Conservation (phyloP, 352 stramenopile genomes). For the Phytophthora chlamydospora region DNA sequence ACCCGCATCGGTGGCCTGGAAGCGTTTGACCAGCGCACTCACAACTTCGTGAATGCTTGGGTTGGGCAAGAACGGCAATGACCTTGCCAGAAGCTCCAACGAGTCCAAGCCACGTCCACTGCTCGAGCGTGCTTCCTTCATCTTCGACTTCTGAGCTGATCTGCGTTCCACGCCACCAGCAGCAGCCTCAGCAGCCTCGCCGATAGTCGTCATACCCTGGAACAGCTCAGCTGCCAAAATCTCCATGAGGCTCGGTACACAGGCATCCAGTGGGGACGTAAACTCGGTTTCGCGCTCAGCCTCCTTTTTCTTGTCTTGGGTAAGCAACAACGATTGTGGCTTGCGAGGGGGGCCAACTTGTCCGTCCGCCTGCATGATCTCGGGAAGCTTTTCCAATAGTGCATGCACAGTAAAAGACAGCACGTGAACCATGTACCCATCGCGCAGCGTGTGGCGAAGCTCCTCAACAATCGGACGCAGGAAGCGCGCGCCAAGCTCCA, state of each 20-base stretch:
- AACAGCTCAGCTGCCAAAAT: conserved; percentile 88
- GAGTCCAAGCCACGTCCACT: conserved; percentile 74
- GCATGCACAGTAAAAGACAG: conserved; percentile 88
- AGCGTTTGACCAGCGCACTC: conserved; percentile 73
- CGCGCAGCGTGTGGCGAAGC: conserved; percentile 80
- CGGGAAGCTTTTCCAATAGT: conserved; percentile 80
- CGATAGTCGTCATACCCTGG: conserved; percentile 52
- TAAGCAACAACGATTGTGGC: conserved; percentile 26
- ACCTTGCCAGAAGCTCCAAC: conserved; percentile 80
- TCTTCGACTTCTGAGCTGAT: conserved; percentile 84
- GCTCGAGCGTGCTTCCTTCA: conserved; percentile 84
- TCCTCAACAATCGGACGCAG: conserved; percentile 87
- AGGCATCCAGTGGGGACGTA: conserved; percentile 75
- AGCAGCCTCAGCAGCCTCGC: conserved; percentile 39
- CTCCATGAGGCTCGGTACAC: conserved; percentile 79
- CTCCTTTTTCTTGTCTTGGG: conserved; percentile 34
- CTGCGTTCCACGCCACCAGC: conserved; percentile 44
- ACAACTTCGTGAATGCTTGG: conserved; percentile 81
- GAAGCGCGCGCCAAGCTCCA: conserved; percentile 88
- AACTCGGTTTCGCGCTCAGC: conserved; percentile 37
- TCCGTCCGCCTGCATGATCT: conserved; percentile 55
- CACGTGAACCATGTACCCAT: conserved; percentile 88
- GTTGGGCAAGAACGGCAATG: conserved; percentile 88
- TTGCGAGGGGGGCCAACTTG: conserved; percentile 33
- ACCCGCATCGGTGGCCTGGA: conserved; percentile 62